These are phyloP conservation scores for Solanum lignicaule DNA, from an alignment of 257 asterid species.

Conservation along the genomic window DNA sequence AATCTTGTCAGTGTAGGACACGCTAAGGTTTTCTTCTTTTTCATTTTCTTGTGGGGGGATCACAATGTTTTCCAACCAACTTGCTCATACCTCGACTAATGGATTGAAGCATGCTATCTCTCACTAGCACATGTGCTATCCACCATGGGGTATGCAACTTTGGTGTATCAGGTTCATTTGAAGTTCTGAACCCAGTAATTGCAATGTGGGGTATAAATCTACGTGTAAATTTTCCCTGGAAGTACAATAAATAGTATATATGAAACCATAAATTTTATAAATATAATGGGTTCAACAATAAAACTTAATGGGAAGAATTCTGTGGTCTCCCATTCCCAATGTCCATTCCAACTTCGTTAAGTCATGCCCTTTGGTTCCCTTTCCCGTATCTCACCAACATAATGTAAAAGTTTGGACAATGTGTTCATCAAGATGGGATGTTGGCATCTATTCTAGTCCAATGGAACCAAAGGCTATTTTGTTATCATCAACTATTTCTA, in stretches of 20 bases:
- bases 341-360: background rate
- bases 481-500: background rate
- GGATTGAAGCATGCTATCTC: background rate
- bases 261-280: background rate
- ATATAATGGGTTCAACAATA: background rate
- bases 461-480: background rate
- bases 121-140: background rate
- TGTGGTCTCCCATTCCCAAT: background rate
- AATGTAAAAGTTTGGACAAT: background rate
- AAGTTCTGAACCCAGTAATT: background rate
- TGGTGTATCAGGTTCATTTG: background rate
- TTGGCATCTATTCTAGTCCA: background rate
- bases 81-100: background rate
- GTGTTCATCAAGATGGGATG: background rate
- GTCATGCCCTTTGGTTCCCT: background rate
- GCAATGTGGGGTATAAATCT: background rate
- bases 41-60: background rate
- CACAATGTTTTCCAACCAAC: background rate
- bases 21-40: background rate
- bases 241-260: background rate
- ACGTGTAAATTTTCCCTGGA: background rate
- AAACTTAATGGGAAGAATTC: background rate
- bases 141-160: background rate
- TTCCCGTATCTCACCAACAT: background rate
- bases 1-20: background rate